Evolutionary conservation across 805 yeast genomes (phyloP).

Genomic region (Teunomyces kruisii): DNA sequence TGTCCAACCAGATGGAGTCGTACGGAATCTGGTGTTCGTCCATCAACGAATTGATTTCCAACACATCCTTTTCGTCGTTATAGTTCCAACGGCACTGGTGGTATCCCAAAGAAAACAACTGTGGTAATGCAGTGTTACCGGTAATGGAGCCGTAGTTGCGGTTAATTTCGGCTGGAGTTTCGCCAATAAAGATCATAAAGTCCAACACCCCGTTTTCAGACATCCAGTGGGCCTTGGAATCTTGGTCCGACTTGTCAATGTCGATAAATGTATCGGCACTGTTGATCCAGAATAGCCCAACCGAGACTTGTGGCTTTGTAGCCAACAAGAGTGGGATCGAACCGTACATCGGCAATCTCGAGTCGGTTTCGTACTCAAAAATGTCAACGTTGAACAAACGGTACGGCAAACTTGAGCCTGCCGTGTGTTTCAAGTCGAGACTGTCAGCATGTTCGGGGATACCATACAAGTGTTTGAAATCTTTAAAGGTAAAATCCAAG

Average conservation of each 20-base stretch:
- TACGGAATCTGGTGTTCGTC: constrained; percentile 77
- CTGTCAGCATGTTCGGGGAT: constrained; percentile 95
- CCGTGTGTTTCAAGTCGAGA: constrained; percentile 70
- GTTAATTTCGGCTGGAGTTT: constrained; percentile 55
- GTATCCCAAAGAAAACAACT: constrained; percentile 76
- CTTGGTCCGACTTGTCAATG: constrained; percentile 41
- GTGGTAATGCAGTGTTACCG: constrained; percentile 75
- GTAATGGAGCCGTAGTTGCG: constrained; percentile 65
- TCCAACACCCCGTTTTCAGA: constrained; percentile 88
- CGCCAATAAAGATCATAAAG: constrained; percentile 63
- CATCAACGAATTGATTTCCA: constrained; percentile 66
- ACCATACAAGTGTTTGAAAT: constrained; percentile 74
- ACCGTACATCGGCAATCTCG: constrained; percentile 92
- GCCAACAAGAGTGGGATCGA: constrained; percentile 87
- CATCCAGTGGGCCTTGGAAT: constrained; percentile 79
- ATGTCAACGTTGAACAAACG: constrained; percentile 91
- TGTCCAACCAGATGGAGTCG: constrained; percentile 92
- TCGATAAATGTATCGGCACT: constrained; percentile 92
- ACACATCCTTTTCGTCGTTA: constrained; percentile 81
- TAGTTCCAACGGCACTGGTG: constrained; percentile 99
- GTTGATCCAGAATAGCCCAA: constrained; percentile 89
- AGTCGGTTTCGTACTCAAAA: constrained; percentile 84
- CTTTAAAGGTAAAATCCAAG: constrained; percentile 66
- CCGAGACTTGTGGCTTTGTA: constrained; percentile 52
- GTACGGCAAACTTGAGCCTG: constrained; percentile 62